Evolutionary conservation across 1,284 basidiomycete species (phyloP), one percentile per base, ranked within the genome.

Genomic region (Cryptococcus sp.): DNA sequence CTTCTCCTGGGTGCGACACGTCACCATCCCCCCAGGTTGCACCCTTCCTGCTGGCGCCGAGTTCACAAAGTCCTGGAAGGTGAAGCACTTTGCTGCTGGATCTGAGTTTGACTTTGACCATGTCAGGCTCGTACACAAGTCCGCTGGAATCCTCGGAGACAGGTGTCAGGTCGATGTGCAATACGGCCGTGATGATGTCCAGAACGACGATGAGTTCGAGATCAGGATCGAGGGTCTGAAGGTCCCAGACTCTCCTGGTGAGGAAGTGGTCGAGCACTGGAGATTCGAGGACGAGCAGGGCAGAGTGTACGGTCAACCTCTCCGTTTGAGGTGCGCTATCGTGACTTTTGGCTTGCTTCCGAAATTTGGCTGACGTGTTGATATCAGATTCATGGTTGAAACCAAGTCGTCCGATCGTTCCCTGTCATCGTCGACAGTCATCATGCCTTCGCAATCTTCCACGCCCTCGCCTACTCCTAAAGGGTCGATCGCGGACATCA

Each of bases 61-160:
- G 45, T 75, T 77, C 63, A 75, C 72, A 64, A 77, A 77, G 60
- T 67, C 69, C 10, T 77, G 75, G 75, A 64, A 61, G 19, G 48
- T 72, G 26, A 72, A 68, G 61, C 71, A 77, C 55, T 75, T 73
- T 54, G 74, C 72, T 34, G 50, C 57, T 16, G 75, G 75, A 5
- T 38, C 57, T 23, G 73, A 77, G 55, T 75, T 61, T 55, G 55
- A 64, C 38, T 74, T 75, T 46, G 65, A 64, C 15, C 23, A 46
- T n/a, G 53, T 76, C 25, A 58, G 55, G 7, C 66, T 76, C 19
- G 71, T 72, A 0, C 66, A 65, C 53, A 62, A 69, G 60, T 59
- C 58, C 20, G 54, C 50, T 8, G 61, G 59, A 3, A 22, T 49
- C 15, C 55, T 68, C 1, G 71, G 68, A n/a, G 29, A 47, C 1